Evolutionary conservation across 2,329 filamentous ascomycete genomes (phyloP), one percentile per base, ranked within the genome.

Genomic region (Ophiostoma sp.): DNA sequence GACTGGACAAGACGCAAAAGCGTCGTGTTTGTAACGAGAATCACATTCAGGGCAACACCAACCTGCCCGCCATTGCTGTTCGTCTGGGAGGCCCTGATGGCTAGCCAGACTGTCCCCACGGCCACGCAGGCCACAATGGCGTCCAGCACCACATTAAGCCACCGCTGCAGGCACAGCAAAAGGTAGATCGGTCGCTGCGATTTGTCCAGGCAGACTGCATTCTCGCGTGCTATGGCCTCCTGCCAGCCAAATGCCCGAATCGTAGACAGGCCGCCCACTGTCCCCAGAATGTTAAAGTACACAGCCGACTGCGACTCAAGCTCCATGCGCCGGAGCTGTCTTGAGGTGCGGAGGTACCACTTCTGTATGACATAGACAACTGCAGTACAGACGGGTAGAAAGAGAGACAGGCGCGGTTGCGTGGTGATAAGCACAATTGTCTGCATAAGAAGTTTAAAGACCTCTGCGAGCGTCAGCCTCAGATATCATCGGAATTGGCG

Each of bases 301-400:
- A 87, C 75, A 0, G 79, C 80, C 0, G 84, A 79, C 64, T 81
- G 81, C 0, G 83, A 79, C 71, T 87, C 83, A 0, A 87, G 77
- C 65, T 87, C 85, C 41, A 87, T 73, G 12, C 83, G 78, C 49
- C 84, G 81, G 2, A 87, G 75, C 71, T 87, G 85, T 0, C 84
- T 80, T 0, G 84, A 86, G 0, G 84, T 86, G 5, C 81, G 78
- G 0, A 87, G 77, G 69, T 85, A 86, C 40, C 82, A 74, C 63
- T 79, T 82, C 69, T 84, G 83, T 2, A 85, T 76, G 0, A 77
- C 55, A 67, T 82, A 85, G 3, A 44, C 42, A 44, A 44, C 42
- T 8, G 4, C 12, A 9, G 42, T 9, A 12, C 42, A 44, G 42
- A 44, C 42, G 5, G 42, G 42, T 8, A 44, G 42, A 5, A 44